Evolutionary conservation across 2,329 filamentous ascomycete species (phyloP).

Genomic region (Cladorrhinum sp.): DNA sequence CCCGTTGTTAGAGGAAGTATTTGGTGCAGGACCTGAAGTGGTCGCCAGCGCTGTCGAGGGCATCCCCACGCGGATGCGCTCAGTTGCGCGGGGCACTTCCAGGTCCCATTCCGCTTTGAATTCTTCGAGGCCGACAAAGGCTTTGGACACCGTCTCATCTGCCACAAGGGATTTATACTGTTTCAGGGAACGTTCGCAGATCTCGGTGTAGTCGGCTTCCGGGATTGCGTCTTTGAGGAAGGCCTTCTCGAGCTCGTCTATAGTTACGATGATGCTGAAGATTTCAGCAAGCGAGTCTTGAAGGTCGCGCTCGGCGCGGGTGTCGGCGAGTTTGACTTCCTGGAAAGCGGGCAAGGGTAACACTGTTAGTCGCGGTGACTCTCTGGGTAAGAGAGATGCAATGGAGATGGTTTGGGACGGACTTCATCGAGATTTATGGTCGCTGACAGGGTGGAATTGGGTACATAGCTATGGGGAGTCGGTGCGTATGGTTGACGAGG

Average conservation of each 20-base stretch:
- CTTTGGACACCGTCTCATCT: conserved; percentile 84
- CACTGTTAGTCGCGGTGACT: conserved; percentile 6
- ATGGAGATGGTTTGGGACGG: conserved; percentile 25
- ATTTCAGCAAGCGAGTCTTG: conserved; percentile 96
- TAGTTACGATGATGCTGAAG: conserved; percentile 93
- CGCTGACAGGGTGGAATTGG: conserved; percentile 76
- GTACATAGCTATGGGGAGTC: conserved; percentile 87
- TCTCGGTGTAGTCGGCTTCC: conserved; percentile 92
- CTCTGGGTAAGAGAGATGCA: neutral
- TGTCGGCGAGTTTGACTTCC: conserved; percentile 91
- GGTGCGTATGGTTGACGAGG: conserved; percentile 75
- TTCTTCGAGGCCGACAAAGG: conserved; percentile 82
- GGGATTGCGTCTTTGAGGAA: conserved; percentile 94
- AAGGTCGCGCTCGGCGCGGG: conserved; percentile 82
- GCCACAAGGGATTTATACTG: conserved; percentile 95
- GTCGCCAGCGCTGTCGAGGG: conserved; percentile 74
- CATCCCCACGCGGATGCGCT: conserved; percentile 87
- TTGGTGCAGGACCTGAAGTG: conserved; percentile 40
- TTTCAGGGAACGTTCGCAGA: conserved; percentile 87
- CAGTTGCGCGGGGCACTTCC: conserved; percentile 90
- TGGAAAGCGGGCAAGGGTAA: conserved; percentile 37
- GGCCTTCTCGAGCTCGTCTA: conserved; percentile 93
- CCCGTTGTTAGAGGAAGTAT: conserved; percentile 37
- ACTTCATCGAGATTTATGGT: conserved; percentile 94
- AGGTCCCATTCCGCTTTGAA: conserved; percentile 96